Evolutionary conservation across 2,329 filamentous ascomycete species (phyloP).

Genomic region (Aureobasidium sp.): DNA sequence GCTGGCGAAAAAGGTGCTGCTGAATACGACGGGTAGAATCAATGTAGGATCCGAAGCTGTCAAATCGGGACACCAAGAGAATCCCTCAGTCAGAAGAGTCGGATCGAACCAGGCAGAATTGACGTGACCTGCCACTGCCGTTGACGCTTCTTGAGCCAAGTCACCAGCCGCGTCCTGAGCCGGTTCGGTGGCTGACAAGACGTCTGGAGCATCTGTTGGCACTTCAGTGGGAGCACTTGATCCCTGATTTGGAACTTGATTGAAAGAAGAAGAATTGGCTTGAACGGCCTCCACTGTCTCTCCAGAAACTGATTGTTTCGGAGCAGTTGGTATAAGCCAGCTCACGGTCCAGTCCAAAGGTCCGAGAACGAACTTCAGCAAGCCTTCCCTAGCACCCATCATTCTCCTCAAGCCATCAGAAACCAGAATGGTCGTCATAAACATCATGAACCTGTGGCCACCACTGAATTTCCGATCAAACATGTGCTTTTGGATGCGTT

Average conservation of each 20-base stretch:
- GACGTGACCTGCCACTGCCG: neutral
- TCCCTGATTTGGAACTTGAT: no score
- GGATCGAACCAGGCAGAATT: conserved; percentile 36
- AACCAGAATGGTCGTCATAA: neutral
- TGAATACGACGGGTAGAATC: conserved; percentile 43
- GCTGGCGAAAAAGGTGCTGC: conserved; percentile 43
- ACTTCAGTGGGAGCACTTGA: neutral
- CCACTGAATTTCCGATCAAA: neutral
- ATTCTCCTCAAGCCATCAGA: conserved; percentile 3
- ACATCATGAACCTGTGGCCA: neutral
- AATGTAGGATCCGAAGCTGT: conserved; percentile 46
- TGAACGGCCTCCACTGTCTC: neutral
- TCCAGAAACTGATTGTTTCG: neutral
- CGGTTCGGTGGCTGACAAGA: neutral
- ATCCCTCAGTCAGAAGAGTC: conserved; percentile 49
- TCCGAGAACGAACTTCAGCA: conserved; percentile 4
- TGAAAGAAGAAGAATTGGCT: neutral
- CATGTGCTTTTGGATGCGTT: neutral
- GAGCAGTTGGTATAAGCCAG: neutral
- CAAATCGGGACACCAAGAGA: conserved; percentile 55
- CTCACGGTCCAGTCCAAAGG: conserved; percentile 8
- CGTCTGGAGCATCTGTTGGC: neutral
- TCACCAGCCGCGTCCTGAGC: neutral
- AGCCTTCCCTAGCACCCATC: conserved; percentile 1
- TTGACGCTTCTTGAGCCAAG: neutral